Evolutionary conservation across 75 land plant species (phyloP), one percentile per base, ranked within the genome.

Genomic region (Selaginella tamariscina): DNA sequence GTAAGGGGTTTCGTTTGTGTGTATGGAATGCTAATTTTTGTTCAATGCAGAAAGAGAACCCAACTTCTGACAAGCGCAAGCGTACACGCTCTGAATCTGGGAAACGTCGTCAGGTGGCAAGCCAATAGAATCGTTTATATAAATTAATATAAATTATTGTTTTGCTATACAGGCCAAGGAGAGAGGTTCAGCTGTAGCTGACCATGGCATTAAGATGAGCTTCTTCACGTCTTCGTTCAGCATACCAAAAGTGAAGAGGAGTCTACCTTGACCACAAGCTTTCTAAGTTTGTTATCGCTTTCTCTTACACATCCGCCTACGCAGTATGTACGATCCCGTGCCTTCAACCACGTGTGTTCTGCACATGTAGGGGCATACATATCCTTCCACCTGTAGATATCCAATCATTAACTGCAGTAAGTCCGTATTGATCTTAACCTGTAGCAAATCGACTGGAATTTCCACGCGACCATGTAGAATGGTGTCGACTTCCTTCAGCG

Each of bases 381-480:
- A 71, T 15, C 74, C 74, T 55, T 30, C 27, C 31, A 55, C 68
- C 73, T 75, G 78, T 49, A 72, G 18, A 18, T 20, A 62, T 1
- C 64, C 28, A 62, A 62, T 62, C 13, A 13, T 20, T 0, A 27
- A 18, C 24, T 27, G 27, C 55, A 20, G 15, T 9, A 32, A 24
- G 0, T 67, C 69, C 33, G 27, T 9, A n/a, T 39, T 27, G n/a
- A 67, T 21, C 23, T 24, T 33, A 63, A 91, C 98, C 98, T 85
- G 83, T 71, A 93, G 70, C 33, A 93, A 69, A 65, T 78, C 66
- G 24, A 74, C 33, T 27, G 90, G 98, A 56, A 93, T 77, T 68
- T 81, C 84, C 32, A 86, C 69, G 32, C 77, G 76, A 1, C 98
- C 98, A 64, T 89, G 90, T 22, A 94, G 69, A 18, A 94, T 73